These are phyloP conservation scores for Talaromyces sp. DNA, from an alignment of 2,329 filamentous ascomycete species.

Conservation along the genomic window DNA sequence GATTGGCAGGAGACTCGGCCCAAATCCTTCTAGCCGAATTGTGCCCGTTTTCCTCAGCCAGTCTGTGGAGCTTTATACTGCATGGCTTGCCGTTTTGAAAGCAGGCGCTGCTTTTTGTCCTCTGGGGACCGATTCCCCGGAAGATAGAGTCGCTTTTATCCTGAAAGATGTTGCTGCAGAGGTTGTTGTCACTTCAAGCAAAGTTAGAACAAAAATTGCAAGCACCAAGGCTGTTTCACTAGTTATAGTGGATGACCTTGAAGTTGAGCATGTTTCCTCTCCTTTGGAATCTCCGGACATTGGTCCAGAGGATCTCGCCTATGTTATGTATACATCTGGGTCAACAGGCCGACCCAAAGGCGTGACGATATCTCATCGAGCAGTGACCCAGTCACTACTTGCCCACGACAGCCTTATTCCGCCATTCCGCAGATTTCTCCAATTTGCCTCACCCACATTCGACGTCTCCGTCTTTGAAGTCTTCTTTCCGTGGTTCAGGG, in stretches of 20 bases:
- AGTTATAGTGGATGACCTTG: slow-evolving; percentile 20
- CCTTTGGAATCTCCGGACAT: slow-evolving; percentile 5
- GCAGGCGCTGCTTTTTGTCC: slow-evolving; percentile 83
- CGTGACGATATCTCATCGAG: slow-evolving; percentile 73
- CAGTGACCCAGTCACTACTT: slow-evolving; percentile 75
- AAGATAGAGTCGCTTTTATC: slow-evolving; percentile 75
- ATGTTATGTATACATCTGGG: slow-evolving; percentile 91
- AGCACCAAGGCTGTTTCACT: slow-evolving; percentile 17
- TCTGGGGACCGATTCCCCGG: slow-evolving; percentile 70
- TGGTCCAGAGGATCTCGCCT: slow-evolving; percentile 55
- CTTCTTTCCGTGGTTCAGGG: slow-evolving; percentile 78
- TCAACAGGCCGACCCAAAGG: slow-evolving; percentile 88
- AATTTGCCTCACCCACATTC: slow-evolving; percentile 89
- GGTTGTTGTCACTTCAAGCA: slow-evolving; percentile 60
- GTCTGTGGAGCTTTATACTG: slow-evolving; percentile 70
- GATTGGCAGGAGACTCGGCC: slow-evolving; percentile 34
- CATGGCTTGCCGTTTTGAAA: slow-evolving; percentile 72
- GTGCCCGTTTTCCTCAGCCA: slow-evolving; percentile 77
- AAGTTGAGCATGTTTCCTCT: slow-evolving; percentile 1
- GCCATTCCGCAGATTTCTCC: slow-evolving; percentile 71
- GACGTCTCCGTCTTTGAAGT: slow-evolving; percentile 95
- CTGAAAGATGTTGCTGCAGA: slow-evolving; percentile 68
- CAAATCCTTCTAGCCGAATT: slow-evolving; percentile 34
- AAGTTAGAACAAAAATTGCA: slow-evolving; percentile 19
- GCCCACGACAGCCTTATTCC: slow-evolving; percentile 78